Evolutionary conservation across 352 stramenopile species (phyloP), one percentile per base, ranked within the genome.

Genomic region (Globisporangium abappressorium): DNA sequence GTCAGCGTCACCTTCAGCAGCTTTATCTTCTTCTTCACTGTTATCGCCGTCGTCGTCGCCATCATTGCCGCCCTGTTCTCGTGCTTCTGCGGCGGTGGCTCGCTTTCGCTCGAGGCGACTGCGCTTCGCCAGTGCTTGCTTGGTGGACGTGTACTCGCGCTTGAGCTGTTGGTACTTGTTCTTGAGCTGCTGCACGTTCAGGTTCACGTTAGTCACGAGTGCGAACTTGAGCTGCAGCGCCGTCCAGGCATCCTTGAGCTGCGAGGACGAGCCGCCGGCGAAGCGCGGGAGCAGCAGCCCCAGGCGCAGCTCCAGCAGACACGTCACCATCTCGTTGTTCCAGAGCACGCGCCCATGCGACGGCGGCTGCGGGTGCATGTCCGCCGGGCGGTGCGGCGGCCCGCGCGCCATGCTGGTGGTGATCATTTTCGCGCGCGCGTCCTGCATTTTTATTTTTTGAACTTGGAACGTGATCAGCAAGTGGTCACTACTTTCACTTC

Each of bases 131-230:
- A 68, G 53, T 18, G 30, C 49, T 5, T 46, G 24, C 24, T 53
- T 59, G 8, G 62, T 62, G 15, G 43, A n/a, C 12, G 60, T n/a
- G 62, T 62, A 68, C 62, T 68, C 62, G 53, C 62, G 62, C 62
- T 68, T 68, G 53, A 68, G 62, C 62, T 68, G 62, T 34, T 68
- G 62, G 53, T 62, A 68, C 53, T 68, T 68, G 62, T 68, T 68
- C 62, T 68, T 68, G 62, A 68, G 62, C 51, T 61, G 51, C 24
- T 47, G 26, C 49, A 68, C 55, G 34, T 8, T 54, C 36, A 68
- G 54, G 53, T 62, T 41, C 18, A 46, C 63, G 63, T 58, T 46
- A 5, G 63, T 68, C 4, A 24, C 63, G 26, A 47, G 6, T 54
- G 26, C 63, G 38, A 68, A 68, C 63, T 62, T 58, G 63, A 55